These are phyloP conservation scores for Alnus glutinosa DNA, from an alignment of 306 rosid species.

Conservation along the genomic window DNA sequence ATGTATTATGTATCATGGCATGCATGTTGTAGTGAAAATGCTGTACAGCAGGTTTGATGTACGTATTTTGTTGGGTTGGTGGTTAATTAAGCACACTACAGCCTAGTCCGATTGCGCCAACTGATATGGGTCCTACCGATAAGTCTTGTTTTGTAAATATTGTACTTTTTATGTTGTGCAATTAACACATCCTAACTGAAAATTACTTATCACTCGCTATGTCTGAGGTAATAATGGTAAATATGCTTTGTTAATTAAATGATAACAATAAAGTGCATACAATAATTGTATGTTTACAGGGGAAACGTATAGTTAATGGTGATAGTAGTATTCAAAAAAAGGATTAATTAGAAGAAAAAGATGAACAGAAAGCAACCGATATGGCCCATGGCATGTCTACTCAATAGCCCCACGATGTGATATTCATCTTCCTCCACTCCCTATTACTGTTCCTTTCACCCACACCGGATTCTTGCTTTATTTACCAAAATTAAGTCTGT, in stretches of 20 bases:
- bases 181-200: too few relatives aligned
- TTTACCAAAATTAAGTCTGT: conserved; percentile 25
- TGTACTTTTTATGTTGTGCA: too few relatives aligned
- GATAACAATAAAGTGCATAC: conserved; percentile 36
- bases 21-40: too few relatives aligned
- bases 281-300: conserved; percentile 41
- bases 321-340: conserved; percentile 19
- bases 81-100: too few relatives aligned
- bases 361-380: conserved; percentile 49
- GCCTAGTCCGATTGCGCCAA: too few relatives aligned
- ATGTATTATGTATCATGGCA: not conserved
- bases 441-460: conserved; percentile 74
- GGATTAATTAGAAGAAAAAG: conserved; percentile 40
- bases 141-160: too few relatives aligned
- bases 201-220: too few relatives aligned
- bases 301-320: conserved; percentile 29
- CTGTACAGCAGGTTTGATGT: too few relatives aligned
- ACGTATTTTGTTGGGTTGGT: too few relatives aligned
- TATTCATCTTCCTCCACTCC: conserved; percentile 47
- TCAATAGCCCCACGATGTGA: conserved; percentile 73
- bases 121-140: too few relatives aligned
- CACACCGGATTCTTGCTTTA: conserved; percentile 29
- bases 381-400: conserved; percentile 87
- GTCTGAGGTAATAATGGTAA: conserved; percentile 16
- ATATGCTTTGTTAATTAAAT: conserved; percentile 7